Percentiles rank a stretch among this genome's conserved stretches.
These are phyloP conservation scores for Blastobotrys terrestris DNA, from an alignment of 805 yeast genomes.

Conservation along the genomic window DNA sequence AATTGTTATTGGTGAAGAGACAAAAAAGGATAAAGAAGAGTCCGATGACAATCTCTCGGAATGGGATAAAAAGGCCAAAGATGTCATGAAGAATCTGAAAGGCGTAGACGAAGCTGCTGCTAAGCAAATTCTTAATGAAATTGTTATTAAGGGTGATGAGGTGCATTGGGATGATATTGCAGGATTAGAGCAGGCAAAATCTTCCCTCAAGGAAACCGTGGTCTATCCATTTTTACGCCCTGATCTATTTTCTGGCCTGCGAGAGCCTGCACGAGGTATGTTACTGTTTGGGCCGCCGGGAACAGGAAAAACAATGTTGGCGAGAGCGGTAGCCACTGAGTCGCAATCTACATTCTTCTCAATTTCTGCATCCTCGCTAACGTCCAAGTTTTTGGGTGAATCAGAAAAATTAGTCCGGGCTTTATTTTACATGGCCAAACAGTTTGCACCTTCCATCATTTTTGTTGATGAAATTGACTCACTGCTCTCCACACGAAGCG, in stretches of 20 bases:
- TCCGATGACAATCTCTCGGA: slow-evolving; percentile 17
- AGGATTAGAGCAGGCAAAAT: slow-evolving; percentile 84
- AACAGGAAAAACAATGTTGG: slow-evolving; percentile 97
- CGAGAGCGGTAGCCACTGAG: slow-evolving; percentile 94
- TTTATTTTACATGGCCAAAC: slow-evolving; percentile 74
- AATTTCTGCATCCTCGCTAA: slow-evolving; percentile 82
- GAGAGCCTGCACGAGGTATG: slow-evolving; percentile 98
- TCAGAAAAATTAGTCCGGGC: slow-evolving; percentile 91
- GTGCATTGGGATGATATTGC: slow-evolving; percentile 95
- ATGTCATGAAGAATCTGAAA: slow-evolving; percentile 31
- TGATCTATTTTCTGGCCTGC: slow-evolving; percentile 78
- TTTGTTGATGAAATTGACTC: slow-evolving; percentile 97
- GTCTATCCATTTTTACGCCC: slow-evolving; percentile 95
- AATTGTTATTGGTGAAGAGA: slow-evolving; percentile 11
- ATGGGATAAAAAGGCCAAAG: slow-evolving; percentile 29
- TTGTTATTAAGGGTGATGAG: slow-evolving; percentile 83
- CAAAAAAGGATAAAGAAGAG: slow-evolving; percentile 7
- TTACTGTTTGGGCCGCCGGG: slow-evolving; percentile 96
- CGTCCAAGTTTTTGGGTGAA: slow-evolving; percentile 81
- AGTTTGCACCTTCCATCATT: slow-evolving; percentile 85
- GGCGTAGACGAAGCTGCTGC: slow-evolving; percentile 82
- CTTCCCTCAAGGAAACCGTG: slow-evolving; percentile 85
- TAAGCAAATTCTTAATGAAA: slow-evolving; percentile 78
- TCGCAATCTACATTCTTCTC: slow-evolving; percentile 88
- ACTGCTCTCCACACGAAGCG: slow-evolving; percentile 71